Base-by-base conservation (phyloP, 352 stramenopile genomes). In the Globisporangium solare region DNA sequence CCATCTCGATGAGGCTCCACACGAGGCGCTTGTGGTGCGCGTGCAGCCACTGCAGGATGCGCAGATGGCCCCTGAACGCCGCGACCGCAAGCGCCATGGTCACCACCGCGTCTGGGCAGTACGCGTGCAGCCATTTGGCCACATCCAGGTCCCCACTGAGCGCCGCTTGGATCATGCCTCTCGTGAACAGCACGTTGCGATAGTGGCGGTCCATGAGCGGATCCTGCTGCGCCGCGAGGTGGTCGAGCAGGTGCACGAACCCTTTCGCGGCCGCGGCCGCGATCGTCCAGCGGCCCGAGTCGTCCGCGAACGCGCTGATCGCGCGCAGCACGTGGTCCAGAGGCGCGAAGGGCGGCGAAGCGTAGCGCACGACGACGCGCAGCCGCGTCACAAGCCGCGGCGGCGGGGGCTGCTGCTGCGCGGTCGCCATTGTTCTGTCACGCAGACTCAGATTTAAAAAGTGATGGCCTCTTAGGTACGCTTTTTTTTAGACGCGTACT, bases 1-100 rank as follows among this genome's bases (percentile, higher is more conserved):
- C 51, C 51, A 56, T 56, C 15, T 56, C 51, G 39, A 47, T 56
- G 35, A 46, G 37, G 47, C 40, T 56, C 51, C 51, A 56, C 20
- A 56, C 51, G 11, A 56, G 17, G 13, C 18, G 51, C 40, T 56
- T 35, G 12, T 56, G 51, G 13, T 56, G 31, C 15, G 51, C n/a
- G 21, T 47, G 21, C 37, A 56, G 37, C 32, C 37, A 56, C 35
- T 56, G n/a, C 18, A 64, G 27, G 17, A 54, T 48, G 17, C 51
- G 24, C 13, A 64, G 39, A n/a, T 64, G 51, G 0, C 58, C 58
- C 12, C 15, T 13, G n/a, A 18, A 22, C 8, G 58, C 58, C 17
- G 58, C 58, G 35, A 47, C 22, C 12, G 22, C 51, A 17, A 56
- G 35, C 20, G 51, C 35, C 35, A 47, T 56, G 14, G 51, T 56